Percentiles rank a stretch among this genome's conserved stretches.
Evolutionary conservation across 495 filamentous ascomycete genomes (phyloP).

Genomic region (Aspergillus nanangensis): DNA sequence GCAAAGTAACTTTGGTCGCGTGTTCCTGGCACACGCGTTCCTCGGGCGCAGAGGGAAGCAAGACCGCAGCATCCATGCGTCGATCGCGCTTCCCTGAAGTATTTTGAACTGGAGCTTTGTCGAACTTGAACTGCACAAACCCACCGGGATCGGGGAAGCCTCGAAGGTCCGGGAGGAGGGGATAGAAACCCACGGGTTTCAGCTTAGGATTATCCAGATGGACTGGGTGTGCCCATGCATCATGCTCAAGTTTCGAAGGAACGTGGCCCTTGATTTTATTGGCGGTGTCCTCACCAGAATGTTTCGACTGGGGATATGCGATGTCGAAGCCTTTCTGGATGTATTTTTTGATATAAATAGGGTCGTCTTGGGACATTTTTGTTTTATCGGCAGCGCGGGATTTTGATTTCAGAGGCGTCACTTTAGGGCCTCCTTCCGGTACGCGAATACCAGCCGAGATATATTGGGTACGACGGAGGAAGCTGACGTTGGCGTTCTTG

Average conservation of each 20-base stretch:
- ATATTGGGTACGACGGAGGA: constrained; percentile 94
- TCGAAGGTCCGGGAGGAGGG: constrained; percentile 82
- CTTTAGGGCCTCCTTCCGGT: constrained; percentile 31
- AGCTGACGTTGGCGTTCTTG: constrained; percentile 68
- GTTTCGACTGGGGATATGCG: constrained; percentile 64
- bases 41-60: constrained; percentile 60
- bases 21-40: constrained; percentile 41
- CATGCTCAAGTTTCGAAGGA: constrained; percentile 50
- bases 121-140: constrained; percentile 86
- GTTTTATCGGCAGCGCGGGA: constrained; percentile 40
- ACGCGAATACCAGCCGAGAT: constrained; percentile 66
- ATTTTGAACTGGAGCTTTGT: constrained; percentile 66
- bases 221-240: constrained; percentile 69
- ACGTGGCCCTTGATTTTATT: constrained; percentile 50
- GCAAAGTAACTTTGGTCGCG: constrained; percentile 50
- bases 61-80: constrained; percentile 73
- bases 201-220: constrained; percentile 81
- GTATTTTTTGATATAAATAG: constrained; percentile 73
- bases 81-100: constrained; percentile 61
- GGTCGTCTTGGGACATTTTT: constrained; percentile 60
- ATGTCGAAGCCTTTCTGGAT: constrained; percentile 83
- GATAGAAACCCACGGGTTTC: constrained; percentile 72
- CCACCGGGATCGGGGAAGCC: constrained; percentile 82
- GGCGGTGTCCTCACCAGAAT: constrained; percentile 47
- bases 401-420: constrained; percentile 36